Evolutionary conservation across 495 filamentous ascomycete species (phyloP), one percentile per base, ranked within the genome.

Genomic region (Daldinia caldariorum): DNA sequence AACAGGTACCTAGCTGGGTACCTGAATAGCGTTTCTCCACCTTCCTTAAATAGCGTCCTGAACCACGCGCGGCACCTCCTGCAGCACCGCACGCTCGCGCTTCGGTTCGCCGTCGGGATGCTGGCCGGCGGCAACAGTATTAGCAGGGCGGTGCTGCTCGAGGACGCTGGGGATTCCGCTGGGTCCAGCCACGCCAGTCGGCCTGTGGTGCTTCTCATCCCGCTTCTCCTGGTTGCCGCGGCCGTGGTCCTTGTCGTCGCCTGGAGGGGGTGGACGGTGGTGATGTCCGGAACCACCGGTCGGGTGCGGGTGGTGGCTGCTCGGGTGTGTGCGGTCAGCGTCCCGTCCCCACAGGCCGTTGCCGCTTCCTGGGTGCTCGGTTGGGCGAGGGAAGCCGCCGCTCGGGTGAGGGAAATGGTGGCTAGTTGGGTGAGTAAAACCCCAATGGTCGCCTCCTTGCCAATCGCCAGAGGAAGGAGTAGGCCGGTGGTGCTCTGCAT

Each of bases 31-130:
- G 8, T 29, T 29, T 26, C 14, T 12, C 22, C 12, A 16, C 12
- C 6, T n/a, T 41, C 16, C 50, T 61, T 65, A 60, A 45, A 43
- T 61, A 2, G 47, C 55, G 16, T 64, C 61, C 16, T 34, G 53
- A 12, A 47, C 43, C 18, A 47, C 43, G 43, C 43, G 43, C 18
- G 43, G 43, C 8, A 64, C 6, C 29, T 67, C 65, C 22, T 67
- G 49, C 6, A 61, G 57, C 6, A 57, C 18, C 50, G 56, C 38
- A 49, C 58, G 65, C 65, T 53, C 43, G 43, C 18, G 43, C 43
- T 47, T 47, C 43, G 43, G 43, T 12, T 22, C 18, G 9, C 8
- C 18, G 7, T 22, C 43, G 16, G 43, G 18, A 9, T 47, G 43
- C 43, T 47, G 43, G 9, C 3, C 43, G 8, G 43, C 16, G 18